Evolutionary conservation across 2,329 filamentous ascomycete genomes (phyloP), one percentile per base, ranked within the genome.

Genomic region (Paraphaeosphaeria minitans): DNA sequence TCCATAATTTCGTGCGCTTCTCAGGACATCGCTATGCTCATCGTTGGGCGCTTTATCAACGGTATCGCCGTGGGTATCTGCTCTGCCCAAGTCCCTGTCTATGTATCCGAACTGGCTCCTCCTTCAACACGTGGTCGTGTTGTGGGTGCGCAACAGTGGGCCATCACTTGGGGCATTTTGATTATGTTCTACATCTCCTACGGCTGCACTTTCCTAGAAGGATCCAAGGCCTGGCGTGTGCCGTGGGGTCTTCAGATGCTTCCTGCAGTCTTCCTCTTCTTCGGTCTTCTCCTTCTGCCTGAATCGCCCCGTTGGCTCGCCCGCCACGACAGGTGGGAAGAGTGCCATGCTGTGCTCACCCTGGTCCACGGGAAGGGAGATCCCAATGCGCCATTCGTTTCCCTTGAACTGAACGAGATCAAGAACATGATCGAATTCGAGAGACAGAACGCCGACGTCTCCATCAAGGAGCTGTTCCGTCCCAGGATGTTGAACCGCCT

Each of bases 401-500:
- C 77, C 10, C 83, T 80, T 31, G 91, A 95, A 73, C 79, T 90
- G 72, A 79, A 86, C 21, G 90, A 93, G 64, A 94, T 95, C 71
- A 84, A 86, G 63, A 85, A 89, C 41, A 88, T 87, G 75, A 85
- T 89, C 66, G 88, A 91, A 52, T 90, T 93, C 62, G 91, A 95
- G 75, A 83, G 86, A 19, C 79, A 82, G 27, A 89, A 91, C 71
- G 80, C 86, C 14, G 83, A 92, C 63, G 88, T 91, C 21, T 86
- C 85, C 9, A 92, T 90, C 71, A 65, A 87, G 1, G 90, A 94
- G 70, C 83, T 95, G 0, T 84, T 95, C 77, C 85, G 83, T 65
- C 89, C 90, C 1, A 80, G 80, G n/a, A 91, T 91, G 87, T 81
- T 92, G 72, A 89, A 91, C 77, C 85, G 90, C 31, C 90, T 88